phyloP scores from a whole-genome alignment of 805 yeast genomes.

The Metschnikowia corniflorae region DNA sequence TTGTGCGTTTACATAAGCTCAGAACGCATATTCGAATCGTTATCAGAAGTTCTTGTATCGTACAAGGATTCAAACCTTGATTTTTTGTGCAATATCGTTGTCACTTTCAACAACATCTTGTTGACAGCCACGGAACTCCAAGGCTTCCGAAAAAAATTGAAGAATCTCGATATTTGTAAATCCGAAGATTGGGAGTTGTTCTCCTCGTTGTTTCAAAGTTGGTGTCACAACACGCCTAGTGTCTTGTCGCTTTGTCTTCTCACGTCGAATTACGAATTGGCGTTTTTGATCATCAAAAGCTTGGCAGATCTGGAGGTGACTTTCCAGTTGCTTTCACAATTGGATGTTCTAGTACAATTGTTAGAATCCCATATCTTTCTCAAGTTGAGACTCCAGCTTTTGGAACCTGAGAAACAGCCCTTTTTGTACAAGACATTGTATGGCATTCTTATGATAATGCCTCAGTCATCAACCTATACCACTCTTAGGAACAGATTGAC shows the following conservation, averaged over 20 bases:
- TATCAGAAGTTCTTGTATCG: slow-evolving; percentile 68
- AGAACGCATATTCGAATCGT: slow-evolving; percentile 74
- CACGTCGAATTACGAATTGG: slow-evolving; percentile 84
- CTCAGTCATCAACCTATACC: slow-evolving; percentile 89
- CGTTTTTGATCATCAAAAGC: slow-evolving; percentile 76
- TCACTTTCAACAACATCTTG: slow-evolving; percentile 79
- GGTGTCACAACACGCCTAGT: slow-evolving; percentile 92
- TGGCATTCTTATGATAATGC: slow-evolving; percentile 89
- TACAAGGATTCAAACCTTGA: slow-evolving; percentile 53
- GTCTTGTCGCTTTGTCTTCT: slow-evolving; percentile 79
- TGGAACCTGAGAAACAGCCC: slow-evolving; percentile 82
- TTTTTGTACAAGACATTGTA: slow-evolving; percentile 81
- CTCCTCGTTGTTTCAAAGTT: slow-evolving; percentile 72
- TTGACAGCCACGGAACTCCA: slow-evolving; percentile 81
- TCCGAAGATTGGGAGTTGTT: slow-evolving; percentile 67
- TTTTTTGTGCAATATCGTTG: slow-evolving; percentile 78
- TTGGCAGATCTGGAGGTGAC: slow-evolving; percentile 80
- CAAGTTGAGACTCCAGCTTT: slow-evolving; percentile 76
- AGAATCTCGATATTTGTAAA: slow-evolving; percentile 48
- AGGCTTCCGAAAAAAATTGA: slow-evolving; percentile 62
- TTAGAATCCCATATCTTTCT: slow-evolving; percentile 92
- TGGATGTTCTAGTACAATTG: slow-evolving; percentile 85
- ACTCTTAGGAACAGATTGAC: slow-evolving; percentile 73
- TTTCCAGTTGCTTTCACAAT: slow-evolving; percentile 74
- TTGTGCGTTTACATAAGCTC: slow-evolving; percentile 78